Evolutionary conservation across 2,329 filamentous ascomycete species (phyloP).

Genomic region (Pseudogymnoascus sp.): DNA sequence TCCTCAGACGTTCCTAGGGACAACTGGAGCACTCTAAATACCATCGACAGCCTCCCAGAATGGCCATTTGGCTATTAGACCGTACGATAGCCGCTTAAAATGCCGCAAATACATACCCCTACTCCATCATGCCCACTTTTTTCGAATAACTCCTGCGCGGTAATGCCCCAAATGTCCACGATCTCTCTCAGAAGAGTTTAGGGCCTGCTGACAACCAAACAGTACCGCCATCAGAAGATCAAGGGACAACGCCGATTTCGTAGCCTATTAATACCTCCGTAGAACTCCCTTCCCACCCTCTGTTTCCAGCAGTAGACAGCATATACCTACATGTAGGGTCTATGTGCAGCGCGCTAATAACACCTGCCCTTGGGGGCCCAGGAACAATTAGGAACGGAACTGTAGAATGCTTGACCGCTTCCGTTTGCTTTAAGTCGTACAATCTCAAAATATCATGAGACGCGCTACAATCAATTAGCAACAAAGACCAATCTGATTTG

Average conservation of each 20-base stretch:
- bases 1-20: too few species aligned
- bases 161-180: not conserved
- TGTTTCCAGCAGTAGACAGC: slow-evolving; percentile 83
- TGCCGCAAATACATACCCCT: not conserved
- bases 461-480: slow-evolving; percentile 50
- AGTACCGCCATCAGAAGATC: not conserved
- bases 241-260: slow-evolving; percentile 55
- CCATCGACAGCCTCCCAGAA: not conserved
- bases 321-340: slow-evolving; percentile 87
- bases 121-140: not conserved
- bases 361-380: slow-evolving; percentile 73
- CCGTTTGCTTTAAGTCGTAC: slow-evolving; percentile 70
- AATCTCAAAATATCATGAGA: slow-evolving; percentile 89
- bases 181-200: not conserved
- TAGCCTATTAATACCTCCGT: slow-evolving; percentile 94
- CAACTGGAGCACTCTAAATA: not conserved
- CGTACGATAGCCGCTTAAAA: not conserved
- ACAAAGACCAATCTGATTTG: not conserved
- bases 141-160: not conserved
- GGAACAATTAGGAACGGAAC: slow-evolving; percentile 96
- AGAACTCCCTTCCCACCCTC: slow-evolving; percentile 86
- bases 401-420: slow-evolving; percentile 63
- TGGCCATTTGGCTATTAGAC: not conserved
- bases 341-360: slow-evolving; percentile 78
- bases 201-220: not conserved